Base-by-base conservation (phyloP, 495 filamentous ascomycete genomes). In the Neurospora sublineolata region DNA sequence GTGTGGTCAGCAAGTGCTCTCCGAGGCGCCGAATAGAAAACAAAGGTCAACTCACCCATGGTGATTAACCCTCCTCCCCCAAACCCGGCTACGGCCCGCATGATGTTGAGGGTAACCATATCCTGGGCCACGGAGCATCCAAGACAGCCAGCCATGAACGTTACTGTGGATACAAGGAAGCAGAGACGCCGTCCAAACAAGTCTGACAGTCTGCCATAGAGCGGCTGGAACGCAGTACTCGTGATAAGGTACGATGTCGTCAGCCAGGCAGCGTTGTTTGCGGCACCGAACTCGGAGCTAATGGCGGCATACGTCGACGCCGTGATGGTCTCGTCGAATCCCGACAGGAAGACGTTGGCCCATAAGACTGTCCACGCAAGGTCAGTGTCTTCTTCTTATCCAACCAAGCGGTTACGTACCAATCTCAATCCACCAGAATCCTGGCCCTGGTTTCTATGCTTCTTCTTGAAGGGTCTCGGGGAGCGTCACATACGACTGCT, bases 161-260 rank as follows among this genome's bases (percentile, higher is more conserved):
- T 82, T 23, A 82, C 71, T 2, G 82, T 85, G 0, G 83, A 83
- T 4, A 83, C 78, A 64, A 86, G 84, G 75, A 86, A 86, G 73
- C 84, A 86, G 4, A 80, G 80, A 1, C 85, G 77, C 1, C 87
- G 82, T 3, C 88, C 88, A 44, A 87, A 87, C 69, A 87, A 82
- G 72, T 88, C 81, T 0, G 85, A 84, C 12, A 86, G 76, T 0
- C 85, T 82, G 10, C 82, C 82, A 38, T 82, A 83, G 33, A 83
- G 69, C 20, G 82, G 82, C 69, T 85, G 84, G 74, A 91, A 92
- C 70, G 89, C 88, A 4, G 89, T 91, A 76, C 90, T 91, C 1
- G 90, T 89, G 71, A 94, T 90, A n/a, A 93, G 79, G 37, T 90
- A 90, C 4, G 90, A 91, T 3, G 90, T 93, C 9, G 90, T 92